Base-by-base conservation (phyloP, 352 stramenopile genomes). In the Globisporangium canariense region DNA sequence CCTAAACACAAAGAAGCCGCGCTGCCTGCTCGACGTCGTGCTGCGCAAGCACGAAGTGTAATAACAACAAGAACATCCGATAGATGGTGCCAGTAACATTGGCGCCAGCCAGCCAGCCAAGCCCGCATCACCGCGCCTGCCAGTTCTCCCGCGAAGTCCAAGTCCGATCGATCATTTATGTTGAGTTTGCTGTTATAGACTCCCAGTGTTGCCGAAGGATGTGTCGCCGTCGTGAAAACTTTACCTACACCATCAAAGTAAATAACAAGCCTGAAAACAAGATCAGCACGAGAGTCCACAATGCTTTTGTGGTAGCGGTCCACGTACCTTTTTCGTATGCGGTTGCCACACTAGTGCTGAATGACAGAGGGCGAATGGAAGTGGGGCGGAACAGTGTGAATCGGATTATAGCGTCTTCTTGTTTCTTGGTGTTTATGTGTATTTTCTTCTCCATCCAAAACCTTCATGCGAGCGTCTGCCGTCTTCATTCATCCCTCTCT, bases 21-120 rank as follows among this genome's bases (percentile, higher is more conserved):
- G 86, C 41, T 91, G 82, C 64, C 67, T 94, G 40, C 62, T 94
- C 16, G 86, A 94, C 57, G 76, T 91, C 38, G 75, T 94, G 38
- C 68, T 94, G 38, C 83, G 86, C n/a, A 76, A 89, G 68, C 74
- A 74, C 20, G 71, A 88, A 47, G 60, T 66, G 18, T 86, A 60
- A 73, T 20, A 20, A 16, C 28, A 7, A 10, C 10, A 50, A 20
- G 18, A 9, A n/a, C 5, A 3, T 36, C 30, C 11, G 16, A 28
- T 46, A 41, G 55, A 59, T 20, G 8, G 56, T 1, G 22, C 11
- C 25, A 18, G n/a, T n/a, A 28, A 20, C 18, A 53, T 28, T 28
- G 49, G 34, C 30, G 11, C 16, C 32, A 30, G 47, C 16, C 30
- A 25, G 9, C 13, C 10, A 7, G 41, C 11, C 41, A 20, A 8